Evolutionary conservation across 2,329 filamentous ascomycete species (phyloP).

Genomic region (Plectosphaerella cucumerina): DNA sequence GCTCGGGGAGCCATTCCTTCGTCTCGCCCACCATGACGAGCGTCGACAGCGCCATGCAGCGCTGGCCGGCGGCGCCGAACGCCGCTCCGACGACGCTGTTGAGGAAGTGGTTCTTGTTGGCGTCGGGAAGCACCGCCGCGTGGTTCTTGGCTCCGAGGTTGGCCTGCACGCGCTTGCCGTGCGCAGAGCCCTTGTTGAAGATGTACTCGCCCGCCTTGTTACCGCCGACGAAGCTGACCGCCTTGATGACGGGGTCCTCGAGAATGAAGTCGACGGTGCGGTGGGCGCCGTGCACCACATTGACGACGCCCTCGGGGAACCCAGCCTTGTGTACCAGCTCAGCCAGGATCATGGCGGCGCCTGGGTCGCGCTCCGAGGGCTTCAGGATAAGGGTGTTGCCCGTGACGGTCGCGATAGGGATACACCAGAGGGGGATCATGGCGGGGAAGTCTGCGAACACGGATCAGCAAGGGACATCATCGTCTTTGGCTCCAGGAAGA

Average conservation of each 20-base stretch:
- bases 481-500: background rate
- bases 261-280: constrained; percentile 83
- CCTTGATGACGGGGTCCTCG: constrained; percentile 81
- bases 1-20: constrained; percentile 74
- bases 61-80: constrained; percentile 79
- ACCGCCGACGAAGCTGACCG: constrained; percentile 79
- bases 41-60: constrained; percentile 83
- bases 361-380: constrained; percentile 81
- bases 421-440: constrained; percentile 91
- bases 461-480: constrained; percentile 8
- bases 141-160: constrained; percentile 90
- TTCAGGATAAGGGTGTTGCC: constrained; percentile 84
- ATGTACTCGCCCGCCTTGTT: constrained; percentile 91
- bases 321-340: constrained; percentile 77
- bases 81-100: constrained; percentile 81
- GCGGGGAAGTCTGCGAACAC: constrained; percentile 70
- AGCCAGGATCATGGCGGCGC: constrained; percentile 79
- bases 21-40: constrained; percentile 82
- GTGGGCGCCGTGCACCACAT: constrained; percentile 77
- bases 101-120: constrained; percentile 85
- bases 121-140: constrained; percentile 77
- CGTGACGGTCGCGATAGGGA: constrained; percentile 78
- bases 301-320: constrained; percentile 77
- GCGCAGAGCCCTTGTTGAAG: constrained; percentile 71
- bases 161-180: constrained; percentile 84